Percentiles rank a stretch among this genome's conserved stretches.
phyloP scores from a whole-genome alignment of 2,329 filamentous ascomycete genomes.

The Pseudogymnoascus sp. region DNA sequence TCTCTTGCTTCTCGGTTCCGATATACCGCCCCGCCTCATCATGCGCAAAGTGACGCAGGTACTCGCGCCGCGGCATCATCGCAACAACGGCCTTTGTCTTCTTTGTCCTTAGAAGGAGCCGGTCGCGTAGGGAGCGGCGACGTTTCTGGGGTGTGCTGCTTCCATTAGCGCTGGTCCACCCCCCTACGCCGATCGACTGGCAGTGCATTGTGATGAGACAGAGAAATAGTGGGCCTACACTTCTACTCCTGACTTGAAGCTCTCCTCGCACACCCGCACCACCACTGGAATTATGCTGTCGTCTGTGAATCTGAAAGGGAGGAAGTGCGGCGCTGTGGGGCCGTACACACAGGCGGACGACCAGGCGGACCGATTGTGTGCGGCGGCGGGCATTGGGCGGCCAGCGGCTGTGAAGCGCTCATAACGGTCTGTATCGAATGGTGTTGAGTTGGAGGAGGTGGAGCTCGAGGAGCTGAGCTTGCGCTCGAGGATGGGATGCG shows the following conservation, averaged over 20 bases:
- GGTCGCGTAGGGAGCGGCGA: not conserved
- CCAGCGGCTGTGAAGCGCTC: constrained; percentile 25
- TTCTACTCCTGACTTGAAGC: not conserved
- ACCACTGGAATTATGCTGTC: constrained; percentile 28
- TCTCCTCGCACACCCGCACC: constrained; percentile 13
- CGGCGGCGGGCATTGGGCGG: constrained; percentile 17
- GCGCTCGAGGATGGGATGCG: not conserved
- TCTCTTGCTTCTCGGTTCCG: constrained; percentile 13
- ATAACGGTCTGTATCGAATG: not conserved
- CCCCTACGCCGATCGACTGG: not conserved
- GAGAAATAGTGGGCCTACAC: not conserved
- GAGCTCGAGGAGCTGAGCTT: not conserved
- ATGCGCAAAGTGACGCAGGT: constrained; percentile 25
- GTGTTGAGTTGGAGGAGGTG: not conserved
- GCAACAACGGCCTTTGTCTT: constrained; percentile 23
- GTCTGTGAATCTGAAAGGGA: constrained; percentile 24
- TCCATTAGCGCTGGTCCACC: not conserved
- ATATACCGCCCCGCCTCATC: constrained; percentile 24
- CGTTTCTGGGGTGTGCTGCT: not conserved
- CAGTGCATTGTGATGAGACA: not conserved
- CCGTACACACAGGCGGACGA: constrained; percentile 17
- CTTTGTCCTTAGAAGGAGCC: not conserved
- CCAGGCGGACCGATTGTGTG: constrained; percentile 14
- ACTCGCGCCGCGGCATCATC: constrained; percentile 27
- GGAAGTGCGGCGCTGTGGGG: constrained; percentile 19